A percentile compares a stretch with the other conserved stretches of the same genome.
These are phyloP conservation scores for Hyaloscypha variabilis DNA, from an alignment of 495 filamentous ascomycete genomes.

Conservation along the genomic window DNA sequence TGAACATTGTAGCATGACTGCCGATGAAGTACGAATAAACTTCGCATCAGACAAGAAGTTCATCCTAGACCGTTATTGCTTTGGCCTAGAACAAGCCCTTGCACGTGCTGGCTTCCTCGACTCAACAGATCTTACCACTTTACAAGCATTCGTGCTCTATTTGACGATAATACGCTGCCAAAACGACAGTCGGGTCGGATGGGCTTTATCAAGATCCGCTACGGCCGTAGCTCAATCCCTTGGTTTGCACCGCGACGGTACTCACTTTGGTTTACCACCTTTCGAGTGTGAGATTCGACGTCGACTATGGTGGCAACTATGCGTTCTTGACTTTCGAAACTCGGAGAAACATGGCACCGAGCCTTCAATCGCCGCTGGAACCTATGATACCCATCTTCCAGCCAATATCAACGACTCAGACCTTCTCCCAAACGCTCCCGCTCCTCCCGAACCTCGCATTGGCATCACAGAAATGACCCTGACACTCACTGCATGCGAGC, in stretches of 20 bases:
- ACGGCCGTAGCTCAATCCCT: conserved; percentile 77
- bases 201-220: conserved; percentile 66
- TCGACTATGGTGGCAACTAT: conserved; percentile 80
- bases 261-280: conserved; percentile 66
- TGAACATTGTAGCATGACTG: conserved; percentile 40
- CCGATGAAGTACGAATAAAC: conserved; percentile 50
- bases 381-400: conserved; percentile 72
- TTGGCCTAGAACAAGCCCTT: conserved; percentile 75
- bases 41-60: conserved; percentile 56
- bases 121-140: conserved; percentile 68
- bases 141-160: conserved; percentile 79
- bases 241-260: conserved; percentile 78
- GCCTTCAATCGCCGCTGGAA: conserved; percentile 63
- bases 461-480: conserved; percentile 72
- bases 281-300: conserved; percentile 84
- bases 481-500: no score
- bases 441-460: conserved; percentile 55
- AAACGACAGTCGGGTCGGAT: background rate
- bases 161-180: conserved; percentile 33
- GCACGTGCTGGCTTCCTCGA: conserved; percentile 72
- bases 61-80: conserved; percentile 67
- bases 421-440: conserved; percentile 63
- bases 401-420: conserved; percentile 81
- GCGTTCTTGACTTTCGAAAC: conserved; percentile 70
- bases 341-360: conserved; percentile 85